These are phyloP conservation scores for Podospora comata DNA, from an alignment of 495 filamentous ascomycete species.

Conservation along the genomic window DNA sequence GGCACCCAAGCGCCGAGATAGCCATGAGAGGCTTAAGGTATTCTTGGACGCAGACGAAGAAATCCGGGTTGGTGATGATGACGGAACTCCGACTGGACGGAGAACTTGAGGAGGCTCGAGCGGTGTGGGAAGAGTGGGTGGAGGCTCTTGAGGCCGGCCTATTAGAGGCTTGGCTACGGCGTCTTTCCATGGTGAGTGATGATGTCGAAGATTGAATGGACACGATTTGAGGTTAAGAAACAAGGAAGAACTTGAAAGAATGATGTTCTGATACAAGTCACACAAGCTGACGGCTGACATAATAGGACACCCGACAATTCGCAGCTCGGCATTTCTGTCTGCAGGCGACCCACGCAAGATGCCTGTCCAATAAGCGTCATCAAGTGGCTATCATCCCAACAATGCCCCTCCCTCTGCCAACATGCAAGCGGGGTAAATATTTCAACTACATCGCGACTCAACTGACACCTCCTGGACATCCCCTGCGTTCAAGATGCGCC, in stretches of 20 bases:
- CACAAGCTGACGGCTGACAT: neutral
- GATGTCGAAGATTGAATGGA: neutral
- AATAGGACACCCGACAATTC: neutral
- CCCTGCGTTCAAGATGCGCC: neutral
- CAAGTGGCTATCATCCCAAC: neutral
- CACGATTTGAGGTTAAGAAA: neutral
- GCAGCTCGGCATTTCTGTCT: neutral
- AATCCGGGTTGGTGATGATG: neutral
- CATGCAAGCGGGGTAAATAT: neutral
- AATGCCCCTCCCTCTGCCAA: neutral
- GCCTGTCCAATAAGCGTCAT: neutral
- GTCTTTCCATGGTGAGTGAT: neutral
- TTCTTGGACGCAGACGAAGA: constrained; percentile 1
- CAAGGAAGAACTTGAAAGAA: neutral
- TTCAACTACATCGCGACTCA: neutral
- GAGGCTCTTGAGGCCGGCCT: neutral
- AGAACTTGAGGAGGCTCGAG: neutral
- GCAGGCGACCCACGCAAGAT: neutral
- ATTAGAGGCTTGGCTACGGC: neutral
- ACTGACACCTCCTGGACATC: neutral
- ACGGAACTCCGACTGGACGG: neutral
- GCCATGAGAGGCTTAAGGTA: constrained; percentile 2
- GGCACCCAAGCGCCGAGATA: constrained; percentile 1
- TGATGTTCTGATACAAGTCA: neutral
- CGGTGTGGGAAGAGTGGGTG: neutral